These are phyloP conservation scores for Flaveria linearis DNA, from an alignment of 129 eudicot genomes.

Conservation along the genomic window DNA sequence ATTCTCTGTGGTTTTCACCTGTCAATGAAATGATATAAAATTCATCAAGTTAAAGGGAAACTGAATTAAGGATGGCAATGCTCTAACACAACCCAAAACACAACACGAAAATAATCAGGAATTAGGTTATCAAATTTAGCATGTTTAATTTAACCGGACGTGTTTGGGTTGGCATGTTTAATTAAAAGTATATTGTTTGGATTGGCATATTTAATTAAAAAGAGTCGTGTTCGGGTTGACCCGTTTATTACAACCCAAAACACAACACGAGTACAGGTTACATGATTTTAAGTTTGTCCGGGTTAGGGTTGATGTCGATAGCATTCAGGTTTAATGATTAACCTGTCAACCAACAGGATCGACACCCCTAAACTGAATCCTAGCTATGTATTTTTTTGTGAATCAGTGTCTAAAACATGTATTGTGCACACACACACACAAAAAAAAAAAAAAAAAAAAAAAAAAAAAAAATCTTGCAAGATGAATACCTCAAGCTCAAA, in stretches of 20 bases:
- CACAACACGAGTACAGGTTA: neutral
- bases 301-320: neutral
- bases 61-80: neutral
- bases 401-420: neutral
- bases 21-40: constrained; percentile 25
- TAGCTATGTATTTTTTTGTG: no score
- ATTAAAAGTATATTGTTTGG: neutral
- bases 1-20: constrained; percentile 86
- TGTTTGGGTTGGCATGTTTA: neutral
- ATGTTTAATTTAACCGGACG: neutral
- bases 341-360: neutral
- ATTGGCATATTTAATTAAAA: neutral
- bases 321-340: neutral
- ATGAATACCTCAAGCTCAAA: constrained; percentile 84
- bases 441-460: no score
- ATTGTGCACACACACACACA: no score
- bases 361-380: neutral
- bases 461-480: constrained; percentile 22
- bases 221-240: neutral
- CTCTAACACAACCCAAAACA: neutral
- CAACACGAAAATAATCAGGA: neutral
- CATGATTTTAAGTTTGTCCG: neutral
- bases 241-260: neutral
- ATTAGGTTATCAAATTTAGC: neutral
- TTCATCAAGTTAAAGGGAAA: neutral